Evolutionary conservation across 352 stramenopile species (phyloP).

Genomic region (Phytophthora litchii): DNA sequence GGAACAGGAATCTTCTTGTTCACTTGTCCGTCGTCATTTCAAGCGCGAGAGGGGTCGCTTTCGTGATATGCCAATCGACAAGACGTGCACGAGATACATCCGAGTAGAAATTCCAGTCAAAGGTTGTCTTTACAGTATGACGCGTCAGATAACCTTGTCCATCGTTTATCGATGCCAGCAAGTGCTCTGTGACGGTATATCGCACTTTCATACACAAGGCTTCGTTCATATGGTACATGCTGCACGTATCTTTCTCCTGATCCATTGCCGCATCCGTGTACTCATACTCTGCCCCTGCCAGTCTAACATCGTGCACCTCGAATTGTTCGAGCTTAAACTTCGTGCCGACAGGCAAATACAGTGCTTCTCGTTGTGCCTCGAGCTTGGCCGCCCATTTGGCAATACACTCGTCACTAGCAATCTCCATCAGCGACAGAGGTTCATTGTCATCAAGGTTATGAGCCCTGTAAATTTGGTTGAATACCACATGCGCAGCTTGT

Average conservation of each 20-base stretch:
- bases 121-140: slow-evolving; percentile 37
- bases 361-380: slow-evolving; percentile 19
- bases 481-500: slow-evolving; percentile 36
- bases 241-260: slow-evolving; percentile 35
- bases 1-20: slow-evolving; percentile 7
- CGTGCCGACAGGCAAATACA: slow-evolving; percentile 20
- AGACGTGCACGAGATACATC: slow-evolving; percentile 43
- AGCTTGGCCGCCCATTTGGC: slow-evolving; percentile 33
- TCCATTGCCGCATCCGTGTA: slow-evolving; percentile 27
- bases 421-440: slow-evolving; percentile 2
- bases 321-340: slow-evolving; percentile 38
- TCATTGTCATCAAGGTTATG: slow-evolving; percentile 7
- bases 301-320: slow-evolving; percentile 29
- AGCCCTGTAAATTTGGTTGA: slow-evolving; percentile 29
- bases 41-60: slow-evolving; percentile 38
- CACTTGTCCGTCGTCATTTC: slow-evolving; percentile 15
- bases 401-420: slow-evolving; percentile 31
- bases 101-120: slow-evolving; percentile 54
- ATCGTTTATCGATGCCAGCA: slow-evolving; percentile 20
- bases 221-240: slow-evolving; percentile 51
- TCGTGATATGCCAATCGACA: slow-evolving; percentile 47
- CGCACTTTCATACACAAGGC: slow-evolving; percentile 44
- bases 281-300: slow-evolving; percentile 44
- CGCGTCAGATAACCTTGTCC: slow-evolving; percentile 16
- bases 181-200: slow-evolving; percentile 41